Base-by-base conservation (phyloP, 2,329 filamentous ascomycete species). In the Ophiostoma ulmi region DNA sequence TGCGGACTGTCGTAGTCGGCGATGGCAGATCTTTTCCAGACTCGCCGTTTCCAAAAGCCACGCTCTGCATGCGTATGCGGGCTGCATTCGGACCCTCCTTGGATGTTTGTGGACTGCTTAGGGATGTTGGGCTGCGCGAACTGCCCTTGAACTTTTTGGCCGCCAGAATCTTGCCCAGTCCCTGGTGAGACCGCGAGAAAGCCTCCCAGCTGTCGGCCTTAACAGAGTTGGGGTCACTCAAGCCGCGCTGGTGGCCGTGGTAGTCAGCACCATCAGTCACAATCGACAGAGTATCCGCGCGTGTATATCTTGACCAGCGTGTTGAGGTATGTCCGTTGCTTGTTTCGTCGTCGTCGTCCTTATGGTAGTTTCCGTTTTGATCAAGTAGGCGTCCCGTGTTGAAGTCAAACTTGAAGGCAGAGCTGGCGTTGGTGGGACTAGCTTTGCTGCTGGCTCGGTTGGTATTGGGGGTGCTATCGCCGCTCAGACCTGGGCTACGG, bases 281-380 rank as follows among this genome's bases (percentile, higher is more conserved):
- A 20, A 64, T 58, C 35, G 48, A 69, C 38, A 67, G 63, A 39
- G 61, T 65, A 35, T 72, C 73, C 7, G 69, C 48, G 1, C 70
- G 64, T n/a, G 73, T 73, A 68, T 71, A 70, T n/a, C 69, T 71
- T 20, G 74, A 75, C 48, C 70, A 73, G 17, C 73, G 71, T 36
- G 72, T 72, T 4, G 71, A 71, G 13, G 72, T 44, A 14, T 48
- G 71, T 35, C 64, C 55, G 39, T 48, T 67, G 17, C 69, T 31
- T 13, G 66, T 41, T 6, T 67, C 65, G 26, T 68, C 65, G 38
- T 61, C 55, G 22, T 63, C 58, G 26, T 63, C 26, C 26, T 35
- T 35, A 13, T 63, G n/a, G 11, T 26, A 5, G 11, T 63, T 22
- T 11, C 26, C 58, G 8, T 63, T 31, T 26, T 63, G 26, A 5